These are phyloP conservation scores for Pyrus communis DNA, from an alignment of 306 rosid genomes.

Conservation along the genomic window DNA sequence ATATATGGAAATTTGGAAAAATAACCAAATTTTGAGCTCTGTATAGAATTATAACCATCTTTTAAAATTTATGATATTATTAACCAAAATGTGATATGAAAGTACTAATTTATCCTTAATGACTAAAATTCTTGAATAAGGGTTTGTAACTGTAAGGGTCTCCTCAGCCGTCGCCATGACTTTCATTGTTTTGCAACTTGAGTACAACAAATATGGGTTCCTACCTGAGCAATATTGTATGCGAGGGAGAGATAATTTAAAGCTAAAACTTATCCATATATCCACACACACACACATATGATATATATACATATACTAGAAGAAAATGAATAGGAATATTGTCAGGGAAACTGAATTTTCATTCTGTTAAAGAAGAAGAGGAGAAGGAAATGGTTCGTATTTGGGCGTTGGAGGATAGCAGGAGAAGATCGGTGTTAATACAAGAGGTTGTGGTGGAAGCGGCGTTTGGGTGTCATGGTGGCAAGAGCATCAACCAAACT, in stretches of 20 bases:
- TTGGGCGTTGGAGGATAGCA: background rate
- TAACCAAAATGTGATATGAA: no score
- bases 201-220: constrained; percentile 20
- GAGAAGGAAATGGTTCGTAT: background rate
- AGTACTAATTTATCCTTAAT: no score
- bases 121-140: background rate
- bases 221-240: constrained; percentile 20
- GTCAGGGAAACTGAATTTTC: background rate
- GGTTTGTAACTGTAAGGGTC: constrained; percentile 18
- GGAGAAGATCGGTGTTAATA: background rate
- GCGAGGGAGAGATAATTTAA: background rate
- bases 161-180: constrained; percentile 58
- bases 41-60: no score
- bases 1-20: no score
- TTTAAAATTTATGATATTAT: no score
- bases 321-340: background rate
- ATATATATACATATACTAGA: background rate
- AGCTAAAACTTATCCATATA: background rate
- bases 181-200: constrained; percentile 32
- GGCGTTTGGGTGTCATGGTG: background rate
- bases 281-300: background rate
- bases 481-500: constrained; percentile 7
- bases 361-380: constrained; percentile 2
- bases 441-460: background rate
- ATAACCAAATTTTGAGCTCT: no score